These are phyloP conservation scores for Carex myosuroides DNA, from an alignment of 176 grass and related monocot genomes.

Conservation along the genomic window DNA sequence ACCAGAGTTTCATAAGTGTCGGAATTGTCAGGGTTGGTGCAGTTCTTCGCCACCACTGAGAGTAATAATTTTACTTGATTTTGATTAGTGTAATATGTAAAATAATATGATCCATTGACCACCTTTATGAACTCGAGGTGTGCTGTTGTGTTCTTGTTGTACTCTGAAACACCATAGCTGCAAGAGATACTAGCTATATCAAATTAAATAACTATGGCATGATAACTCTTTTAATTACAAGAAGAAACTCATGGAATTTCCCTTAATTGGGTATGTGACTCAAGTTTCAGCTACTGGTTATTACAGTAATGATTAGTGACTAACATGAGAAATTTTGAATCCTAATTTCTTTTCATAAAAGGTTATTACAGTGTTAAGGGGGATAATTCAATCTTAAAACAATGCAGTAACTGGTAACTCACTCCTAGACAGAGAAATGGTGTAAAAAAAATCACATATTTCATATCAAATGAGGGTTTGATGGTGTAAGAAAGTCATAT, in stretches of 20 bases:
- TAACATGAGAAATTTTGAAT: no score
- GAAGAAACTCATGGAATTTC: not conserved
- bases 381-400: no score
- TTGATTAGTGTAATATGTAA: not conserved
- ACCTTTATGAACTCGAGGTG: conserved; percentile 2
- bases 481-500: no score
- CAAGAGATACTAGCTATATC: not conserved
- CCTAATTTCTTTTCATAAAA: no score
- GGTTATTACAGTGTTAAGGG: no score
- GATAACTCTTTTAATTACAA: not conserved
- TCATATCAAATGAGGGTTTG: no score
- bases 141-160: not conserved
- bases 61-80: not conserved
- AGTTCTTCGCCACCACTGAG: not conserved
- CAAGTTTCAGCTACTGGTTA: not conserved
- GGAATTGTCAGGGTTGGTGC: not conserved
- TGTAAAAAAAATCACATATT: no score
- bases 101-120: not conserved
- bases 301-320: no score
- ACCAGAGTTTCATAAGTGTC: not conserved
- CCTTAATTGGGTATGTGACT: not conserved
- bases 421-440: no score
- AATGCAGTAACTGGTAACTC: no score
- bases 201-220: not conserved
- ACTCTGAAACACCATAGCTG: not conserved